These are phyloP conservation scores for Dianthus caryophyllus DNA, from an alignment of 148 eudicot genomes.

Conservation along the genomic window DNA sequence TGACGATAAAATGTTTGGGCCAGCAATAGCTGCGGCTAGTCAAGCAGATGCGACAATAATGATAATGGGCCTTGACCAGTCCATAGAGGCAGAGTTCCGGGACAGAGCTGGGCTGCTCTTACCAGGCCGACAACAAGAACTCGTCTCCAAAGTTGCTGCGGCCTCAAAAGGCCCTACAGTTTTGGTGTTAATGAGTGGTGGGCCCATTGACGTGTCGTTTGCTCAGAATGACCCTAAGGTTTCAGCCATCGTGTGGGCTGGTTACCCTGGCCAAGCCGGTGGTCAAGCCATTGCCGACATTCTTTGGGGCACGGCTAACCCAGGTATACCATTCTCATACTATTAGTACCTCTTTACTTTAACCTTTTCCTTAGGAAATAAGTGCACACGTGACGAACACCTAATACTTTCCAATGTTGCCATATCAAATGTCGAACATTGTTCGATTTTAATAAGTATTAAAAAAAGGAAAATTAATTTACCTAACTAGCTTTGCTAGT, in stretches of 20 bases:
- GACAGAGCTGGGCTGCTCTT: conserved; percentile 67
- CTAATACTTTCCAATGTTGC: too few relatives aligned
- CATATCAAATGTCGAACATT: too few relatives aligned
- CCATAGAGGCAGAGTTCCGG: conserved; percentile 82
- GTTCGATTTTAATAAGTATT: too few relatives aligned
- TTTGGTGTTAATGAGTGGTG: conserved; percentile 86
- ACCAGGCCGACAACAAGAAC: conserved; percentile 83
- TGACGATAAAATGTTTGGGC: conserved; percentile 40
- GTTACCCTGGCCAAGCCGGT: conserved; percentile 96
- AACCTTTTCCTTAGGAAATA: too few relatives aligned
- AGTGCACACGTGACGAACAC: too few relatives aligned
- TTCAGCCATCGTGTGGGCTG: conserved; percentile 75
- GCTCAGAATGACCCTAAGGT: conserved; percentile 63
- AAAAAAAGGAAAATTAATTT: too few relatives aligned
- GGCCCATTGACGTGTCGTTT: conserved; percentile 77
- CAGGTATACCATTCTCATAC: conserved; percentile 41
- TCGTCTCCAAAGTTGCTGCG: conserved; percentile 59
- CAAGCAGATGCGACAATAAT: conserved; percentile 69
- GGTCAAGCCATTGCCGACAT: conserved; percentile 89
- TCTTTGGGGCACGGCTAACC: conserved; percentile 68
- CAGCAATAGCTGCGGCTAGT: conserved; percentile 60
- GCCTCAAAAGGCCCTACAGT: conserved; percentile 73
- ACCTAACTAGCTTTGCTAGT: too few relatives aligned
- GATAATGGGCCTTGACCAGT: conserved; percentile 85
- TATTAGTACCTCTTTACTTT: too few relatives aligned